Evolutionary conservation across 148 eudicot genomes (phyloP).

Genomic region (Rhododendron simsii): DNA sequence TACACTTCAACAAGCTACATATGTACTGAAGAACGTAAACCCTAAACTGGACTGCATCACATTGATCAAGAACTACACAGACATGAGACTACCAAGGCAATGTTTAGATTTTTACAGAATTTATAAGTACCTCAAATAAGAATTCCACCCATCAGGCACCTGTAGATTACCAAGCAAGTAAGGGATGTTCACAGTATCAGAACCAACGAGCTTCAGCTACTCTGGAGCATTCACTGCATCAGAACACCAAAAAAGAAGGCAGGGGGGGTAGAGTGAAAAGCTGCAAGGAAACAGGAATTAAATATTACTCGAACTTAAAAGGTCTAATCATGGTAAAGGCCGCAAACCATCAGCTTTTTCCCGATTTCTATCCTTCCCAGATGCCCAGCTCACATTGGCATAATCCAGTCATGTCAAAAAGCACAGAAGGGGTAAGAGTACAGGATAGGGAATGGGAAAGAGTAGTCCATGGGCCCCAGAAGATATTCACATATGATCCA

Average conservation of each 20-base stretch:
- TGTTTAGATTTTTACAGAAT: neutral
- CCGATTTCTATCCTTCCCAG: neutral
- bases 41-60: neutral
- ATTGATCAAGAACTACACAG: neutral
- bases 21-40: neutral
- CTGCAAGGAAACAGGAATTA: neutral
- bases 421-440: neutral
- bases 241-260: neutral
- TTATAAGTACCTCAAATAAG: neutral
- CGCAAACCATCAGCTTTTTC: neutral
- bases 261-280: neutral
- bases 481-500: neutral
- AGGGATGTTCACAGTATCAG: neutral
- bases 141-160: neutral
- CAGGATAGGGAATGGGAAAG: neutral
- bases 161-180: neutral
- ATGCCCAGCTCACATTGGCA: neutral
- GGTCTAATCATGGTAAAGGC: neutral
- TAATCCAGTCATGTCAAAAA: neutral
- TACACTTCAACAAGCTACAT: neutral
- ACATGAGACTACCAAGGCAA: neutral
- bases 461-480: neutral
- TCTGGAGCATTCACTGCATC: neutral
- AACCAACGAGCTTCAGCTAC: neutral
- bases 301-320: neutral